These are phyloP conservation scores for Didymella pomorum DNA, from an alignment of 2,329 filamentous ascomycete genomes.

Conservation along the genomic window DNA sequence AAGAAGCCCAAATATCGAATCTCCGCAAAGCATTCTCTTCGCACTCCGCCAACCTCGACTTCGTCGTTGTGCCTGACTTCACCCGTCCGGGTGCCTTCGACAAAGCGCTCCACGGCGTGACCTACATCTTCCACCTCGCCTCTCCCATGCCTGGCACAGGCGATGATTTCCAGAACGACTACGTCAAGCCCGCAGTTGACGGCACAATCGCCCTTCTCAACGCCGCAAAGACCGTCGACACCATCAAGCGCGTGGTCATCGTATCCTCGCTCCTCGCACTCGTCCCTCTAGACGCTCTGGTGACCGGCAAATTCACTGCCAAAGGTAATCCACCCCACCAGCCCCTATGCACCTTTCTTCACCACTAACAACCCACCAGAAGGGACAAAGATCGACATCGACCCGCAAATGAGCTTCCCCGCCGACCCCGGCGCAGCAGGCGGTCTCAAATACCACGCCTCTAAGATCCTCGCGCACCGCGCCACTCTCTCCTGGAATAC, in stretches of 20 bases:
- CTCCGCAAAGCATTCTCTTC: constrained; percentile 22
- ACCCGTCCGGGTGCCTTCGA: constrained; percentile 23
- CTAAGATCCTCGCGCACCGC: constrained; percentile 41
- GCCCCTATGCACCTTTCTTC: background rate
- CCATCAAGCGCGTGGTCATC: constrained; percentile 39
- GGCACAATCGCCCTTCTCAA: constrained; percentile 34
- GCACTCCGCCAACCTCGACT: constrained; percentile 17
- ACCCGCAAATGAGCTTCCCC: constrained; percentile 19
- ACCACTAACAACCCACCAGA: constrained; percentile 3
- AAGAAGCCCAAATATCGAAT: constrained; percentile 21
- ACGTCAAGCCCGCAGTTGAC: constrained; percentile 37
- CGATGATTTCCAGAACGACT: constrained; percentile 26
- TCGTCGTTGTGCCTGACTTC: constrained; percentile 28
- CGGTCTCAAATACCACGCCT: constrained; percentile 28
- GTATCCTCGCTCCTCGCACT: constrained; percentile 34
- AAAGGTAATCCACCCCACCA: constrained; percentile 8
- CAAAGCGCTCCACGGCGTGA: constrained; percentile 29
- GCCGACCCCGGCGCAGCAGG: constrained; percentile 8
- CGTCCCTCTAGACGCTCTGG: constrained; percentile 21
- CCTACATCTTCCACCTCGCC: constrained; percentile 42
- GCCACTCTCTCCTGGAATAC: constrained; percentile 32
- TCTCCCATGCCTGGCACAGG: constrained; percentile 36
- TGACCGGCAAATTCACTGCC: background rate
- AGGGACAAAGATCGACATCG: constrained; percentile 14
- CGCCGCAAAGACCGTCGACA: constrained; percentile 29